Conservation (phyloP, 1,139 yeast genomes). For the Saccharomyces hybrid region DNA sequence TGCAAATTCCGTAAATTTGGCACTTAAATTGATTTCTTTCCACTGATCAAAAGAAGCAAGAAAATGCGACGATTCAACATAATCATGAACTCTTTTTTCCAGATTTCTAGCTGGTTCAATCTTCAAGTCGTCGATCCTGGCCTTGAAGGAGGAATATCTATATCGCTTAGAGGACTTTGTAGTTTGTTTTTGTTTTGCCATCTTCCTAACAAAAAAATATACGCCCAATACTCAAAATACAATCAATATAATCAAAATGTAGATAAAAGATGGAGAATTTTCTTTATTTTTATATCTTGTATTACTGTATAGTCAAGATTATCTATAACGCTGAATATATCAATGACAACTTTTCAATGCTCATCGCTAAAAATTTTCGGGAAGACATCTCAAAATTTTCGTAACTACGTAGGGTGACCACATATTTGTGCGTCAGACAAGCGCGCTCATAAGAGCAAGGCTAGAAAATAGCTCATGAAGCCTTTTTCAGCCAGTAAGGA, state of each 20-base stretch:
- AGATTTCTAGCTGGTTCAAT: conserved; percentile 75
- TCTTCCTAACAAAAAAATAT: not conserved
- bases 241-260: not conserved
- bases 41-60: conserved; percentile 75
- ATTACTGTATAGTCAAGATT: not conserved
- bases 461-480: too few species aligned
- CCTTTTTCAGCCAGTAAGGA: too few species aligned
- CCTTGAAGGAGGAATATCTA: conserved; percentile 69
- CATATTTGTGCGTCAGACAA: too few species aligned
- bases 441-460: too few species aligned
- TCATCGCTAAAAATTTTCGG: not conserved
- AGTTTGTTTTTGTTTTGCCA: conserved; percentile 33
- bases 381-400: not conserved
- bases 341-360: not conserved
- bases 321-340: not conserved
- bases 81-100: conserved; percentile 58
- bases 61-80: conserved; percentile 71
- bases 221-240: not conserved
- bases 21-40: conserved; percentile 79
- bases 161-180: conserved; percentile 53
- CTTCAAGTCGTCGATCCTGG: conserved; percentile 73
- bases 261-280: not conserved
- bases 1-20: conserved; percentile 58
- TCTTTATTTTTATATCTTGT: not conserved
- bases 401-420: too few species aligned